Base-by-base conservation (phyloP, 495 filamentous ascomycete genomes). In the Patellaria atrata region DNA sequence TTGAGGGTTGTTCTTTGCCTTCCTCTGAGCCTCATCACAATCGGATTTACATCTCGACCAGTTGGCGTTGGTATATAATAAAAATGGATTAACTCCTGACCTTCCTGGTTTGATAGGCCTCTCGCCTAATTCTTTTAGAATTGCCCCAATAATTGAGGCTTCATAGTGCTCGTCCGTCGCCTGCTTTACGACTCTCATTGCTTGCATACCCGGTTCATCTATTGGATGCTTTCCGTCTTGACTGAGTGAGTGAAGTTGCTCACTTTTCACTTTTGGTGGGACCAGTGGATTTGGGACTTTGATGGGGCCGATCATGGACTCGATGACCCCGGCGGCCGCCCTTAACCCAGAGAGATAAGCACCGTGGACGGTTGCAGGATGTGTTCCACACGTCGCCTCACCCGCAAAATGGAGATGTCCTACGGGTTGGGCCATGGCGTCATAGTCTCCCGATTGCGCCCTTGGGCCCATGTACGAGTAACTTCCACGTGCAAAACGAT, bases 311-410 rank as follows among this genome's bases (percentile, higher is more conserved):
- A 85, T 53, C 46, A 92, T 65, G 6, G 73, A 56, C 32, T 82
- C 75, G 30, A 92, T 65, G 1, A 96, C 67, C 39, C 96, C 84
- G 12, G 80, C 70, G 2, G 91, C 89, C 3, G 80, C 87, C 12
- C 87, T 75, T 3, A 94, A 65, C 6, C 89, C 89, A 5, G 85
- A 91, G 14, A 99, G 71, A 54, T 94, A 99, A 4, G 89, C 89
- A 5, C 89, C 89, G 45, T 99, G 89, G 1, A 96, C 89, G 4
- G 89, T 96, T 18, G 89, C 89, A 6, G 89, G 89, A 55, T 99
- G 86, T 2, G 83, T 91, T 29, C 82, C 83, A 54, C 79, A 92
- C 3, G 89, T 94, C 24, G 89, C 87, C 59, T 99, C 89, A 16
- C 89, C 89, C 3, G 91, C 89, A 58, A 99, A 99, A 61, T 87